These are phyloP conservation scores for Exophiala sp. DNA, from an alignment of 2,329 filamentous ascomycete species.

Conservation along the genomic window DNA sequence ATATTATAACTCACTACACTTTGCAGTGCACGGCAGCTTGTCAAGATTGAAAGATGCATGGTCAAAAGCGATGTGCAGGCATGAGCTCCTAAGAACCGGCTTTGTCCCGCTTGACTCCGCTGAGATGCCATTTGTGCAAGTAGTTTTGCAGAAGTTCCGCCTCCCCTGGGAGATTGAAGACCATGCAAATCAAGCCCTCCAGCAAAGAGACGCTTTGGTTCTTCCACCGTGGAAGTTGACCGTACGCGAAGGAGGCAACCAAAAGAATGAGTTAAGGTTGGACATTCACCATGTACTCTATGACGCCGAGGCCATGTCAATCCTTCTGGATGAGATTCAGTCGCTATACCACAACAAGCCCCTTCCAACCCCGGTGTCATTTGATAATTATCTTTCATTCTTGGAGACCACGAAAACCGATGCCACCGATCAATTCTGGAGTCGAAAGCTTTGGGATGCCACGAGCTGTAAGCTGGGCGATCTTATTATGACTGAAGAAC, in stretches of 20 bases:
- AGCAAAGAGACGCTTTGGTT: conserved; percentile 8
- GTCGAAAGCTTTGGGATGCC: conserved; percentile 40
- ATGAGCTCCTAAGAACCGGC: conserved; percentile 73
- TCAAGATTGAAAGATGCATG: conserved; percentile 58
- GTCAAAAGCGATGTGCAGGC: conserved; percentile 59
- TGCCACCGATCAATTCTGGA: conserved; percentile 65
- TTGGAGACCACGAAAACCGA: conserved; percentile 51
- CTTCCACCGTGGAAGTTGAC: conserved; percentile 23
- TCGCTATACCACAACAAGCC: conserved; percentile 46
- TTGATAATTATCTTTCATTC: conserved; percentile 61
- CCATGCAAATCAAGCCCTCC: background rate
- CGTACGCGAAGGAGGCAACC: background rate
- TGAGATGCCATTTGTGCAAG: conserved; percentile 66
- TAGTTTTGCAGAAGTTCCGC: conserved; percentile 55
- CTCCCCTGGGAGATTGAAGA: conserved; percentile 40
- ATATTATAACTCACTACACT: conserved; percentile 71
- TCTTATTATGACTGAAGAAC: conserved; percentile 4
- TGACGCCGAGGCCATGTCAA: conserved; percentile 73
- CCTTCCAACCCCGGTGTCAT: conserved; percentile 53
- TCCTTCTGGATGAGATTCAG: conserved; percentile 69
- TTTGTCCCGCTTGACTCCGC: conserved; percentile 65
- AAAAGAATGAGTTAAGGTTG: conserved; percentile 39
- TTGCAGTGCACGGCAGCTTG: conserved; percentile 56
- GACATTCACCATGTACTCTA: conserved; percentile 79
- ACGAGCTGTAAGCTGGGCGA: conserved; percentile 15